Base-by-base conservation (phyloP, 2,329 filamentous ascomycete genomes). In the Annulohypoxylon truncatum region DNA sequence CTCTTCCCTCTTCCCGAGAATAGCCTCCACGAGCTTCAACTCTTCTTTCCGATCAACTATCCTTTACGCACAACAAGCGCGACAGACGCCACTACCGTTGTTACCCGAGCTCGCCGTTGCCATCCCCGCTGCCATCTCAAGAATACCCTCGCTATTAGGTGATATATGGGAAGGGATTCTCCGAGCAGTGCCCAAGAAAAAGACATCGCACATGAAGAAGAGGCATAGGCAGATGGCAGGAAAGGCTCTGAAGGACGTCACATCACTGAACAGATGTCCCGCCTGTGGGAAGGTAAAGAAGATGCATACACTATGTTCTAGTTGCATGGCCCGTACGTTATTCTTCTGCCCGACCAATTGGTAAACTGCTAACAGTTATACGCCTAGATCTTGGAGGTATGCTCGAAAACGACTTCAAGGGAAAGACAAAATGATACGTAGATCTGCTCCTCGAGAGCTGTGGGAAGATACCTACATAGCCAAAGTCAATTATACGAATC, bases 131-230 rank as follows among this genome's bases (percentile, higher is more conserved):
- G 80, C 83, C 38, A 82, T 92, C 70, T 84, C 89, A 71, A 87
- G 83, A 52, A 83, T 94, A 54, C 90, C 92, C 4, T 86, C 86
- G 4, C 77, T 94, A n/a, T 81, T 97, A 20, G 89, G 88, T 60
- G 92, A 92, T 68, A 89, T 99, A 74, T 98, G 95, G 95, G 95
- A 97, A 72, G 94, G 92, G 4, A 87, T 99, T 47, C 85, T 99
- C 72, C 90, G 90, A 71, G 96, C 96, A 1, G 96, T 98, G 13
- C 96, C 96, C 4, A 99, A 99, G 87, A 98, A 97, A 84, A 99
- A 98, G 87, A 96, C 94, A 31, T 97, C 95, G 42, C 93, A 99
- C 80, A 93, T 93, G 84, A 97, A 96, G 84, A 97, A 94, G 85
- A 88, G 96, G 73, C 90, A 94, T 77, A 89, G 96, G 75, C 94